phyloP scores from a whole-genome alignment of 345 rosid species.

The Draba incana region DNA sequence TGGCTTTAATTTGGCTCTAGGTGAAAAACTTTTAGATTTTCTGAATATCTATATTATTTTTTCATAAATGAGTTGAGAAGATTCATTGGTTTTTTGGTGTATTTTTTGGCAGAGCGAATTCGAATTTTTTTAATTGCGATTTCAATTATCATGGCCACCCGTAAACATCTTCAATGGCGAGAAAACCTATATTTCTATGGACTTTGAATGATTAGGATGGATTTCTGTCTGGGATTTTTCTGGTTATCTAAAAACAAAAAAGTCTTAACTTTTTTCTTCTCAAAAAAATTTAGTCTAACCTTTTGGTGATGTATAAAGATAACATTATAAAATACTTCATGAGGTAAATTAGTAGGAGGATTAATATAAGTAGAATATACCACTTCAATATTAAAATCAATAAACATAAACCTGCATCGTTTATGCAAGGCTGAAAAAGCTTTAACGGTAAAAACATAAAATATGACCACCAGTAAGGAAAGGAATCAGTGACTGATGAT shows the following conservation, averaged over 20 bases:
- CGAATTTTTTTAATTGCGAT: too few species aligned
- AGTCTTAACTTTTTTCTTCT: too few species aligned
- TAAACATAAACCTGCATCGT: not conserved
- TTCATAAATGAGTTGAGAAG: constrained; percentile 12
- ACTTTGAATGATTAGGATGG: too few species aligned
- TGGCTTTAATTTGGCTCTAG: not conserved
- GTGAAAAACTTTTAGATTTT: not conserved
- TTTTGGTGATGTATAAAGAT: not conserved
- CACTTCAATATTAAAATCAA: not conserved
- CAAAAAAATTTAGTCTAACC: too few species aligned
- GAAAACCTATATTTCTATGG: too few species aligned
- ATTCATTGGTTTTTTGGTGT: not conserved
- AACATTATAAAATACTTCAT: not conserved
- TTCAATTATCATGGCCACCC: too few species aligned
- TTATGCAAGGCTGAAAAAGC: constrained; percentile 13
- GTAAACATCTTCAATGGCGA: too few species aligned
- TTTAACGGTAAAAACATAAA: not conserved
- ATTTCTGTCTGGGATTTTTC: too few species aligned
- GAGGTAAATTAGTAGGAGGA: too few species aligned
- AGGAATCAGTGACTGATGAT: not conserved
- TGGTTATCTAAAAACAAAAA: too few species aligned
- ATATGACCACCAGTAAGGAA: not conserved
- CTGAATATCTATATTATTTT: not conserved
- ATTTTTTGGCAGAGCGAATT: too few species aligned
- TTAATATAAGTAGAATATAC: not conserved